These are phyloP conservation scores for Excoecaria cochinchinensis DNA, from an alignment of 345 rosid genomes.

Conservation along the genomic window DNA sequence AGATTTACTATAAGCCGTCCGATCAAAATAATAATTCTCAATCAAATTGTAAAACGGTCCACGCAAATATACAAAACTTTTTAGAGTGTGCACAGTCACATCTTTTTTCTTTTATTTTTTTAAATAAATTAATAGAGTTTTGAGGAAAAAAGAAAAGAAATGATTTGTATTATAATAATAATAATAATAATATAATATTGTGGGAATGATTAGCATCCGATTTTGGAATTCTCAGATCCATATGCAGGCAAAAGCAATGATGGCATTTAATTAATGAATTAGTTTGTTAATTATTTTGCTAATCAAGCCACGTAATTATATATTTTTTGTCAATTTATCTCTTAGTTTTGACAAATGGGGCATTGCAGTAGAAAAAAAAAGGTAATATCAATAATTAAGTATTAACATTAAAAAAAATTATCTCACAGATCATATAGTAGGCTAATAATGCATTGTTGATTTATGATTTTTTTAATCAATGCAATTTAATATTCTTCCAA, in stretches of 20 bases:
- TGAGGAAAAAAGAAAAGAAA: neutral
- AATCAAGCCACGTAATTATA: conserved; percentile 9
- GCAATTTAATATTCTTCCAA: neutral
- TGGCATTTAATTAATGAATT: neutral
- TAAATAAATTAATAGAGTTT: neutral
- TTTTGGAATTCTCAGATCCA: conserved; percentile 17
- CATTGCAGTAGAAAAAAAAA: neutral
- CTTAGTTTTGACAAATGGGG: neutral
- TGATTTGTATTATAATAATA: neutral
- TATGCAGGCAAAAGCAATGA: neutral
- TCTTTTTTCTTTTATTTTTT: neutral
- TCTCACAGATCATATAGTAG: neutral
- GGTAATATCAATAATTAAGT: neutral
- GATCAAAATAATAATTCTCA: conserved; percentile 27
- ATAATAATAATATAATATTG: neutral
- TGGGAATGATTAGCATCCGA: conserved; percentile 17
- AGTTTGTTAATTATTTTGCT: neutral
- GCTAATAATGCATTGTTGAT: neutral
- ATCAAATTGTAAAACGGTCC: conserved; percentile 17
- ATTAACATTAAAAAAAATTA: neutral
- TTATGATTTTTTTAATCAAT: neutral
- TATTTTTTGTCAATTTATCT: neutral
- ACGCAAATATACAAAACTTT: conserved; percentile 16
- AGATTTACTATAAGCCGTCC: conserved; percentile 24
- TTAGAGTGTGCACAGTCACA: neutral